phyloP scores from a whole-genome alignment of 768 basidiomycete genomes.

The Stropharia rugosoannulata region DNA sequence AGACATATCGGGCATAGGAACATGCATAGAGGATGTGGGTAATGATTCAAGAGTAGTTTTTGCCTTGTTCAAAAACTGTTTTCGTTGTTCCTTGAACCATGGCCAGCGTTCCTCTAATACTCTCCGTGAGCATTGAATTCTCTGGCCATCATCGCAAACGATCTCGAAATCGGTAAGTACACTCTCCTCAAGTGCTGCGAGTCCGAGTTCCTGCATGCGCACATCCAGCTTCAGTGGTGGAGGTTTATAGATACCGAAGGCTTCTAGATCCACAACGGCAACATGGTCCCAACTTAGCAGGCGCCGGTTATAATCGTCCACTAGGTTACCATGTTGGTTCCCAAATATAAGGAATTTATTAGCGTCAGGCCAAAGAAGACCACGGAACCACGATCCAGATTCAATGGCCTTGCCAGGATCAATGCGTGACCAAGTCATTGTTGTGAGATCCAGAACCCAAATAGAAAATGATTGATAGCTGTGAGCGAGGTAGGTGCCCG shows the following conservation, averaged over 20 bases:
- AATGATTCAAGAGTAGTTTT: slow-evolving; percentile 53
- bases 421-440: slow-evolving; percentile 84
- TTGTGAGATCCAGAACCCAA: slow-evolving; percentile 88
- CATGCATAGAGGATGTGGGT: slow-evolving; percentile 60
- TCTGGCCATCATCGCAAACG: slow-evolving; percentile 86
- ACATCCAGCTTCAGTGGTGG: slow-evolving; percentile 65
- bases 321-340: slow-evolving; percentile 82
- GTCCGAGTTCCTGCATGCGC: slow-evolving; percentile 80
- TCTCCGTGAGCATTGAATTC: slow-evolving; percentile 77
- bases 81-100: slow-evolving; percentile 86
- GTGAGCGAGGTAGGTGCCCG: slow-evolving; percentile 94
- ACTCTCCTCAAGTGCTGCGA: slow-evolving; percentile 79
- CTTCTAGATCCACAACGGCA: slow-evolving; percentile 87
- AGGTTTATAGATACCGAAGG: slow-evolving; percentile 94
- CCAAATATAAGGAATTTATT: slow-evolving; percentile 92
- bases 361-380: slow-evolving; percentile 80
- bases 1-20: slow-evolving; percentile 61
- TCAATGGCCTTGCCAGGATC: slow-evolving; percentile 86
- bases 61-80: slow-evolving; percentile 58
- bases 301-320: slow-evolving; percentile 89
- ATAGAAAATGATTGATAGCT: slow-evolving; percentile 94
- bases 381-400: slow-evolving; percentile 93
- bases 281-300: slow-evolving; percentile 91
- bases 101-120: slow-evolving; percentile 92
- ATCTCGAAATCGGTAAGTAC: slow-evolving; percentile 90